Evolutionary conservation across 768 basidiomycete species (phyloP).

Genomic region (Tricholoma flavovirens): DNA sequence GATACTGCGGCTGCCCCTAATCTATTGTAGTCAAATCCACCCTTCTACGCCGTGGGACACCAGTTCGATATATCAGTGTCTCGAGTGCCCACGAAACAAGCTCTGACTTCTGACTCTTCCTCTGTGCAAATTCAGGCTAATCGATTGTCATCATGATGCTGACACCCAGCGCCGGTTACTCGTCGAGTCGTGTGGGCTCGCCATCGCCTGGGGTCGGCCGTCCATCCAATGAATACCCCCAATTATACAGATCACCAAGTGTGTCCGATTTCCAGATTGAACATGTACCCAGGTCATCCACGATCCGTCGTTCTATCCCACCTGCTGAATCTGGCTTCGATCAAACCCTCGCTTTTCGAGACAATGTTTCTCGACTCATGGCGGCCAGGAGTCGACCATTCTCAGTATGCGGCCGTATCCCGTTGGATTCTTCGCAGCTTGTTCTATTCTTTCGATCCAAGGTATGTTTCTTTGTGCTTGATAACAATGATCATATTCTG

Average conservation of each 20-base stretch:
- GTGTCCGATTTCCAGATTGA: slow-evolving; percentile 65
- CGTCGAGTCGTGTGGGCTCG: slow-evolving; percentile 17
- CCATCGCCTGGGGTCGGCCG: slow-evolving; percentile 20
- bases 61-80: not conserved
- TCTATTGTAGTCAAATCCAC: not conserved
- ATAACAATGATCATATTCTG: not conserved
- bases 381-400: slow-evolving; percentile 57
- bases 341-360: slow-evolving; percentile 47
- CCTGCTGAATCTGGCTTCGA: slow-evolving; percentile 30
- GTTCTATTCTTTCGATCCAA: slow-evolving; percentile 77
- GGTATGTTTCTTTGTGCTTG: slow-evolving; percentile 32
- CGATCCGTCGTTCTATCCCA: slow-evolving; percentile 27
- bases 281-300: slow-evolving; percentile 34
- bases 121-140: not conserved
- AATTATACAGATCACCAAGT: slow-evolving; percentile 35
- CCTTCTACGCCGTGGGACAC: not conserved
- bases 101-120: not conserved
- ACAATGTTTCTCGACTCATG: slow-evolving; percentile 51
- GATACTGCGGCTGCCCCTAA: not conserved
- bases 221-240: slow-evolving; percentile 21
- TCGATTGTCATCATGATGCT: not conserved
- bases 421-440: slow-evolving; percentile 60
- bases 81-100: not conserved
- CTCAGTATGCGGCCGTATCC: slow-evolving; percentile 62
- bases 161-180: not conserved